phyloP scores from a whole-genome alignment of 495 filamentous ascomycete species.

The Polyplosphaeria fusca region DNA sequence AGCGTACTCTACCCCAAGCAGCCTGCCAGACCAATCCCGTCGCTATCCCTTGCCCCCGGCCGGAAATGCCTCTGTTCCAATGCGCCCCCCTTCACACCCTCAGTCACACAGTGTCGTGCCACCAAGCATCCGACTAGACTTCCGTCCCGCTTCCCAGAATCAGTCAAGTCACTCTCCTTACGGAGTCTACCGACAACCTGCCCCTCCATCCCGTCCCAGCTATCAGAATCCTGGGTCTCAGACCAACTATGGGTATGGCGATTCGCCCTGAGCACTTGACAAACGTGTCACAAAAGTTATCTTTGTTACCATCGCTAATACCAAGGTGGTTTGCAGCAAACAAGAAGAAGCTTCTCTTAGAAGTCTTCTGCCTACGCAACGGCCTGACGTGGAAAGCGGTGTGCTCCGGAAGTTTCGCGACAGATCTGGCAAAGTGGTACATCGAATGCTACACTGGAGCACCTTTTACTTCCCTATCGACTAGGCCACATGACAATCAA shows the following conservation, averaged over 20 bases:
- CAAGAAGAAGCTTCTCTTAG: too few species aligned
- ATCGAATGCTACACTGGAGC: too few species aligned
- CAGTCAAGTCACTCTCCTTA: neutral
- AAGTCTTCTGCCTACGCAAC: too few species aligned
- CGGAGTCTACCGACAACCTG: conserved; percentile 6
- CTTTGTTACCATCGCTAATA: too few species aligned
- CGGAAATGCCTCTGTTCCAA: conserved; percentile 12
- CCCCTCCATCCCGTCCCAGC: conserved; percentile 7
- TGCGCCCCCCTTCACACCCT: conserved; percentile 4
- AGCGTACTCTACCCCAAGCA: conserved; percentile 34
- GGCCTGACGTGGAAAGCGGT: too few species aligned
- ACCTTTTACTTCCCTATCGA: too few species aligned
- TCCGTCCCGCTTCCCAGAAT: neutral
- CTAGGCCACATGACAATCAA: too few species aligned
- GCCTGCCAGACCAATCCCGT: conserved; percentile 25
- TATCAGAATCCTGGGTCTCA: neutral
- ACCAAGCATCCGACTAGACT: conserved; percentile 1
- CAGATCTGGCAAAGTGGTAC: too few species aligned
- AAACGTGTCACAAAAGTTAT: neutral
- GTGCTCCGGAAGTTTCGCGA: too few species aligned
- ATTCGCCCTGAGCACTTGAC: neutral
- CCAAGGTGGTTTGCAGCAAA: too few species aligned
- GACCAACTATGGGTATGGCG: neutral
- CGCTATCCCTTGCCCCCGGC: conserved; percentile 12
- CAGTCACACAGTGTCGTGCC: conserved; percentile 5